These are phyloP conservation scores for Inga laurina DNA, from an alignment of 306 rosid genomes.

Conservation along the genomic window DNA sequence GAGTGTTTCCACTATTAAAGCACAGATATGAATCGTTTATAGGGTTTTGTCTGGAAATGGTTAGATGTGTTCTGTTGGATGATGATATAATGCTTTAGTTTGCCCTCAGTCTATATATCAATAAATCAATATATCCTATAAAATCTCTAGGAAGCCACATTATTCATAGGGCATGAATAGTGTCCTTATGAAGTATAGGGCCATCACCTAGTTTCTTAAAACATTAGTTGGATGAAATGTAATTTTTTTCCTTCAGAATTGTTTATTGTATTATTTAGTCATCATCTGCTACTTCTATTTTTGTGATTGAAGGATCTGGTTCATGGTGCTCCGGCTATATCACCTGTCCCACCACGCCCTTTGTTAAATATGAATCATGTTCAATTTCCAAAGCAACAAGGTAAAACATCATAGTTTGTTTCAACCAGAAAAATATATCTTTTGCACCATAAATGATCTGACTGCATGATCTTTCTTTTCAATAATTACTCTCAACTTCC, in stretches of 20 bases:
- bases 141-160: neutral
- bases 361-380: conserved; percentile 54
- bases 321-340: conserved; percentile 59
- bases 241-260: neutral
- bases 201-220: neutral
- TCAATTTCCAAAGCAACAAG: conserved; percentile 83
- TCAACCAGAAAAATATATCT: neutral
- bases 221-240: neutral
- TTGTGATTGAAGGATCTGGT: conserved; percentile 66
- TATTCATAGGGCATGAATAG: neutral
- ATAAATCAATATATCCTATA: neutral
- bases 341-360: conserved; percentile 64
- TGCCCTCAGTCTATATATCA: neutral
- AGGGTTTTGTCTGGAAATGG: conserved; percentile 26
- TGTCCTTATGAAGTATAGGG: neutral
- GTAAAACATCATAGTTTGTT: conserved; percentile 35
- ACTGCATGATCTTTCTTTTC: conserved; percentile 12
- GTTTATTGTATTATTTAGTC: conserved; percentile 17
- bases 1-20: neutral
- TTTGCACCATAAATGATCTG: neutral
- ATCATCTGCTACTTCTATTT: conserved; percentile 28
- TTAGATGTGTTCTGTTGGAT: conserved; percentile 20
- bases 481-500: neutral
- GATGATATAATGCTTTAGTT: conserved; percentile 19
- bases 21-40: conserved; percentile 4